Base-by-base conservation (phyloP, 805 yeast species). In the Nakazawaea ernobii region DNA sequence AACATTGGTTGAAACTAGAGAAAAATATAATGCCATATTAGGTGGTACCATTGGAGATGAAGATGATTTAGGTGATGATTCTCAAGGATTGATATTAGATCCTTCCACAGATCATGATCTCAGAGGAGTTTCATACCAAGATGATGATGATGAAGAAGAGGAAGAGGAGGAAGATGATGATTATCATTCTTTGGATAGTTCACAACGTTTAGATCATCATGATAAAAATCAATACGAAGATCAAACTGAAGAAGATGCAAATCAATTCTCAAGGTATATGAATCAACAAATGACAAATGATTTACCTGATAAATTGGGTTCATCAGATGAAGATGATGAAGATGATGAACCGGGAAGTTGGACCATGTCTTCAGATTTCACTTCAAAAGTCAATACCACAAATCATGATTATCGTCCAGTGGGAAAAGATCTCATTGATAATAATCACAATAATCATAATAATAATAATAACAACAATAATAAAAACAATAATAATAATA, bases 21-120 rank as follows among this genome's bases (percentile, higher is more conserved):
- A 90, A 61, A 91, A 90, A 67, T 94, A 94, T 66, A 94, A 92
- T 64, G 90, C 96, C 9, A 85, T 92, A 30, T 73, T 94, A 38
- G 99, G 99, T 17, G 95, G 92, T n/a, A 78, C 71, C 20, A 80
- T 71, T 27, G 74, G 71, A 44, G 74, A 73, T 20, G 82, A 75
- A 17, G 67, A 57, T 10, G 68, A 51, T 11, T 65, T 63, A 32
- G 64, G 59, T 30, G 70, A 66, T 27, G 63, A 61, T 33, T 65
- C 60, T 44, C 52, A 13, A 45, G 54, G 48, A 24, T 29, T 41
- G 38, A 42, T 32, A n/a, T 39, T 27, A 35, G 59, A 56, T 46
- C 59, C 61, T 8, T 48, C 42, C 13, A 37, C 49, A n/a, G 60
- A 56, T 46, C 53, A 53, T 40, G 57, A 55, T 41, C 35, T 54